Conservation (phyloP, 106 monocot genomes). For the Allium fistulosum region DNA sequence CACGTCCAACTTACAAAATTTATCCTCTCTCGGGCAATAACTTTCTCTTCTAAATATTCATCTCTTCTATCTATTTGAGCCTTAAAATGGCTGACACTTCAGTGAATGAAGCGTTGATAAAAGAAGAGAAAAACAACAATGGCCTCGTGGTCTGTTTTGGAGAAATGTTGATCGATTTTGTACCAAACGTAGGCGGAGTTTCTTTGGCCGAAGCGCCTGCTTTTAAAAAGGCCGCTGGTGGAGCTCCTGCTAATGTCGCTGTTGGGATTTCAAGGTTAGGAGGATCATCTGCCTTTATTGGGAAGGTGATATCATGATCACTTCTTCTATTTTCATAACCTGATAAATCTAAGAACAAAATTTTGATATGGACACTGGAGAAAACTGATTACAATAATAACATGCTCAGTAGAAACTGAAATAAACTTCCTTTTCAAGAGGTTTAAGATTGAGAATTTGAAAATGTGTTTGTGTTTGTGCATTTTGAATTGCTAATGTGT, state of each 20-base stretch:
- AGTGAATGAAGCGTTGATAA: not conserved
- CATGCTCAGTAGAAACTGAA: no score
- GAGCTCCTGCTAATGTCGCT: constrained; percentile 31
- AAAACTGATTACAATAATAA: no score
- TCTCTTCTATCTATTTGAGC: no score
- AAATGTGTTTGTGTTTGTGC: no score
- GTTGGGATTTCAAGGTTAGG: constrained; percentile 23
- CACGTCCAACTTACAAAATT: no score
- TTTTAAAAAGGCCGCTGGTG: constrained; percentile 28
- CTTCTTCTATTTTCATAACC: not conserved
- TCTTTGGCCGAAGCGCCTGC: constrained; percentile 26
- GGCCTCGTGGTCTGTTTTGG: constrained; percentile 33
- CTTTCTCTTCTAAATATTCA: no score
- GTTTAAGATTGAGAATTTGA: no score
- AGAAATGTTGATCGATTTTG: constrained; percentile 33
- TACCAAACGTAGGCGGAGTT: constrained; percentile 25
- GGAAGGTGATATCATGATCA: constrained; percentile 15
- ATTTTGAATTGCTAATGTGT: no score
- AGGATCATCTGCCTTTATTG: constrained; percentile 21
- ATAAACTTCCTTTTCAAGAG: no score
- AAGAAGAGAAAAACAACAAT: not conserved
- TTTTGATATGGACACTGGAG: no score
- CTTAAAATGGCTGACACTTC: constrained; percentile 2
- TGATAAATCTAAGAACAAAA: not conserved
- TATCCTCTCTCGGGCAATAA: no score